These are phyloP conservation scores for Limtongia smithiae DNA, from an alignment of 805 yeast genomes.

Conservation along the genomic window DNA sequence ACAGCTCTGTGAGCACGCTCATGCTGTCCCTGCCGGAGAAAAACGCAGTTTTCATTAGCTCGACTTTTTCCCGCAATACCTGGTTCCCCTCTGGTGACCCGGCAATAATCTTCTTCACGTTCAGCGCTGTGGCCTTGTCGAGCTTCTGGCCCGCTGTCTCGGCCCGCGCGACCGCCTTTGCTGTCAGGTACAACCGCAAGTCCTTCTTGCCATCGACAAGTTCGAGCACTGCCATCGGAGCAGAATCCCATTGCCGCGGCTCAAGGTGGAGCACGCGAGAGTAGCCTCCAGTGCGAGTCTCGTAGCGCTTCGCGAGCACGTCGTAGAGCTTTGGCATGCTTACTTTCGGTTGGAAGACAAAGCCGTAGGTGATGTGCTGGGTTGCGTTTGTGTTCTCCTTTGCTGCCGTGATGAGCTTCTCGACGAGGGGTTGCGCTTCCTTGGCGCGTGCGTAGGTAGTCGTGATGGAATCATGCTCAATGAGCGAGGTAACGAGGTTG, in stretches of 20 bases:
- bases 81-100: conserved; percentile 50
- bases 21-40: conserved; percentile 4
- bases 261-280: conserved; percentile 82
- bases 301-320: conserved; percentile 62
- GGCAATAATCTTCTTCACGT: conserved; percentile 51
- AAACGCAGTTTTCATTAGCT: conserved; percentile 48
- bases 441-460: conserved; percentile 76
- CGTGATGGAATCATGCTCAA: conserved; percentile 66
- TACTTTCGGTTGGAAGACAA: conserved; percentile 48
- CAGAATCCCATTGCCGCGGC: conserved; percentile 82
- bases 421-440: conserved; percentile 60
- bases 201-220: conserved; percentile 74
- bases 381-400: conserved; percentile 38
- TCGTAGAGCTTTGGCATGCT: conserved; percentile 62
- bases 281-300: conserved; percentile 68
- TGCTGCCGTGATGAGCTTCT: conserved; percentile 59
- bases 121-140: conserved; percentile 53
- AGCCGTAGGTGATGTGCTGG: conserved; percentile 38
- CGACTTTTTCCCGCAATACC: conserved; percentile 61
- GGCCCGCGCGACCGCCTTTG: conserved; percentile 79
- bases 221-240: conserved; percentile 85
- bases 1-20: conserved; percentile 6
- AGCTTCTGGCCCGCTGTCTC: conserved; percentile 55
- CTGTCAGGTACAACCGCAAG: conserved; percentile 69
- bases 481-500: conserved; percentile 62